Conservation (phyloP, 108 stramenopile genomes). For the Cyclostephanos tholiformis region DNA sequence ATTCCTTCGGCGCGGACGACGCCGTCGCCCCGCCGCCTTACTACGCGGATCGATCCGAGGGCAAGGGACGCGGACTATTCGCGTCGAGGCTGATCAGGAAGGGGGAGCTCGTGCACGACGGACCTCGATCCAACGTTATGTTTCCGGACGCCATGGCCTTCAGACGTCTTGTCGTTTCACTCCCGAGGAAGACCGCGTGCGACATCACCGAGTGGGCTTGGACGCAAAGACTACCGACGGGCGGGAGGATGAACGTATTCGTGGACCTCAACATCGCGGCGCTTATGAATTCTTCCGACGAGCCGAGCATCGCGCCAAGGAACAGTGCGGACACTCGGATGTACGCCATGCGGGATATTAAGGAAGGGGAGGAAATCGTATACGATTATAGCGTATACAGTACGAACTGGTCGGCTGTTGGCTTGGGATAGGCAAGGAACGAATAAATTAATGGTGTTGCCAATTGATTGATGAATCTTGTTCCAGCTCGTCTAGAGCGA, state of each 20-base stretch:
- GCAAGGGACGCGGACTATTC: constrained; percentile 5
- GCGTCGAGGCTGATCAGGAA: background rate
- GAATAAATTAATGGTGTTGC: background rate
- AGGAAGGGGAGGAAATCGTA: constrained; percentile 10
- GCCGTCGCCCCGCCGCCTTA: background rate
- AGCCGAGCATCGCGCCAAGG: constrained; percentile 3
- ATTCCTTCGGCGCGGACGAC: background rate
- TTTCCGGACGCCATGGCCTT: constrained; percentile 4
- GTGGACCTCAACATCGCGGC: constrained; percentile 3
- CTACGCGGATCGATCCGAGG: background rate
- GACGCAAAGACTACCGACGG: background rate
- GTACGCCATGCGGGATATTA: constrained; percentile 13
- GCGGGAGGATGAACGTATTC: background rate
- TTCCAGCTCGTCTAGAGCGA: background rate
- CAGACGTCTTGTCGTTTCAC: constrained; percentile 1
- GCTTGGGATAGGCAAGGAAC: background rate
- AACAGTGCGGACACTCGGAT: background rate
- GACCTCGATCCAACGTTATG: background rate
- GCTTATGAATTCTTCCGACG: constrained; percentile 2
- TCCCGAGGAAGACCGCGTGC: constrained; percentile 8
- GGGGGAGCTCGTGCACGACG: constrained; percentile 13
- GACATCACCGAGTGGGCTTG: constrained; percentile 19
- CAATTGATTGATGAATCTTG: no score
- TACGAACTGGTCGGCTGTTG: constrained; percentile 2
- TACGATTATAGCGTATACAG: background rate